Conservation (phyloP, 495 filamentous ascomycete species). For the Daldinia vernicosa region DNA sequence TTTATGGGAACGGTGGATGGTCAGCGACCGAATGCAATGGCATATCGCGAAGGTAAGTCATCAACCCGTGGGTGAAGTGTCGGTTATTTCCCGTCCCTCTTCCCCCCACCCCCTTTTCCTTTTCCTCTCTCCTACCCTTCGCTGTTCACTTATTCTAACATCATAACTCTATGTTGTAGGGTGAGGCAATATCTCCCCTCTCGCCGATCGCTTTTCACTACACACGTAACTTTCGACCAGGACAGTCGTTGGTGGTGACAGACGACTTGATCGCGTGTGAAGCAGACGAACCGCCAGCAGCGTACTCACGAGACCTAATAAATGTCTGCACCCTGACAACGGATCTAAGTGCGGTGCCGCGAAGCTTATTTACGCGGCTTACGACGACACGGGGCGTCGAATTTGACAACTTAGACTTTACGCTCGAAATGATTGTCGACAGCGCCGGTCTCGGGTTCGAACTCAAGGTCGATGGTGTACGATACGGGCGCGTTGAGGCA, state of each 20-base stretch:
- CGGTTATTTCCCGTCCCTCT: neutral
- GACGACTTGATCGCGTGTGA: conserved; percentile 79
- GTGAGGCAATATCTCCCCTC: conserved; percentile 72
- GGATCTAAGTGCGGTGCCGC: conserved; percentile 73
- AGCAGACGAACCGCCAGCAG: conserved; percentile 66
- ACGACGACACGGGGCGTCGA: conserved; percentile 77
- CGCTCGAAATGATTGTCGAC: conserved; percentile 77
- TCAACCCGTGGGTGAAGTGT: neutral
- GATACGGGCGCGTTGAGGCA: conserved; percentile 75
- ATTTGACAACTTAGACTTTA: conserved; percentile 80
- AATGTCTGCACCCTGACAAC: conserved; percentile 82
- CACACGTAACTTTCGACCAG: conserved; percentile 77
- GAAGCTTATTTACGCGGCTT: conserved; percentile 69
- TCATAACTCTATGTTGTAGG: conserved; percentile 51
- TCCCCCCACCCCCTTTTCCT: neutral
- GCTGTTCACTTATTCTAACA: conserved; percentile 17
- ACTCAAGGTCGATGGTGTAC: conserved; percentile 74
- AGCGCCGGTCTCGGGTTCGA: conserved; percentile 76
- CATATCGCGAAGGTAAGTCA: conserved; percentile 72
- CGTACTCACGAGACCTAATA: conserved; percentile 64
- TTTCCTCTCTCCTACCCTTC: neutral
- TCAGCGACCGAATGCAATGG: conserved; percentile 82
- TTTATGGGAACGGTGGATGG: conserved; percentile 83
- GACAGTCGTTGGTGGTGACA: conserved; percentile 71
- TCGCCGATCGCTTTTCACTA: conserved; percentile 78